Evolutionary conservation across 1,139 yeast species (phyloP).

Genomic region (Kluyveromyces sp.): DNA sequence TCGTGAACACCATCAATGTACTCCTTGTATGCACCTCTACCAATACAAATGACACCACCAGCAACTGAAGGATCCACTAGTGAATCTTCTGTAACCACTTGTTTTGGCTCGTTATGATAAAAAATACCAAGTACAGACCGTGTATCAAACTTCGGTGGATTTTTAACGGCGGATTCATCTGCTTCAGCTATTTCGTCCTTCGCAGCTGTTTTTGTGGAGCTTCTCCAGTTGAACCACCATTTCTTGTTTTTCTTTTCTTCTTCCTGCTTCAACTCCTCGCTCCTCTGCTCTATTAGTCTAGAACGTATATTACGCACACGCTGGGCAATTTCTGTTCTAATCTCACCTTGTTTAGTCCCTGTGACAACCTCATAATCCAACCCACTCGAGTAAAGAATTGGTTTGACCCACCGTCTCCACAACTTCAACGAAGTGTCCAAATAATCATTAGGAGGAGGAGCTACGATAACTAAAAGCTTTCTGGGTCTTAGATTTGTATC

Average conservation of each 20-base stretch:
- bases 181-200: slow-evolving; percentile 17
- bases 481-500: slow-evolving; percentile 53
- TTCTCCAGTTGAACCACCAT: slow-evolving; percentile 4
- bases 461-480: slow-evolving; percentile 72
- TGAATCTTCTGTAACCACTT: slow-evolving; percentile 43
- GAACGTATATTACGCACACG: slow-evolving; percentile 65
- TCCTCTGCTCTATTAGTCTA: slow-evolving; percentile 25
- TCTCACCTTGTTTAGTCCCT: slow-evolving; percentile 78
- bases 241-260: slow-evolving; percentile 8
- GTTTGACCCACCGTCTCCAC: slow-evolving; percentile 78
- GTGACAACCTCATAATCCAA: slow-evolving; percentile 73
- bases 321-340: slow-evolving; percentile 74
- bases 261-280: slow-evolving; percentile 11
- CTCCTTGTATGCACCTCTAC: slow-evolving; percentile 94
- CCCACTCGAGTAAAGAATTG: slow-evolving; percentile 78
- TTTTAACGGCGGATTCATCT: slow-evolving; percentile 19
- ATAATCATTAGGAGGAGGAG: slow-evolving; percentile 95
- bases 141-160: slow-evolving; percentile 42
- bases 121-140: slow-evolving; percentile 53
- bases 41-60: slow-evolving; percentile 88
- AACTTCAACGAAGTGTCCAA: slow-evolving; percentile 66
- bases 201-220: slow-evolving; percentile 15
- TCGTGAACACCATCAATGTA: slow-evolving; percentile 86
- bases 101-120: slow-evolving; percentile 34
- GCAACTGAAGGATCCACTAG: slow-evolving; percentile 37